These are phyloP conservation scores for Delitschia confertaspora DNA, from an alignment of 495 filamentous ascomycete species.

Conservation along the genomic window DNA sequence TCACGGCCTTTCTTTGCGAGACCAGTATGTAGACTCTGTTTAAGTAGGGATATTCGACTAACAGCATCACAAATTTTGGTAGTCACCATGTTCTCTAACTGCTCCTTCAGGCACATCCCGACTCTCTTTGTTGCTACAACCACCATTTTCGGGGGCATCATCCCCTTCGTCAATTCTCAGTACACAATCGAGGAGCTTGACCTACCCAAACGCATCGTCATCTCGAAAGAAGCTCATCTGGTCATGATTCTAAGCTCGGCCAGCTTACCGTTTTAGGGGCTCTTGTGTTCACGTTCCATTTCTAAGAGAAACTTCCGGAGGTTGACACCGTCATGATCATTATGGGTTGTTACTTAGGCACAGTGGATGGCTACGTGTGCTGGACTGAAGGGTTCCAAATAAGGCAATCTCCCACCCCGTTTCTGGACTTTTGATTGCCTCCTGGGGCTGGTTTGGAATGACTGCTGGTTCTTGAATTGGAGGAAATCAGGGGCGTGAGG, in stretches of 20 bases:
- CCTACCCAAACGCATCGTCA: conserved; percentile 30
- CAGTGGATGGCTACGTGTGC: conserved; percentile 30
- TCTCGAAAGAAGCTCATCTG: conserved; percentile 23
- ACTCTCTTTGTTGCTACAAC: conserved; percentile 28
- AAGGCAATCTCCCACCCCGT: conserved; percentile 33
- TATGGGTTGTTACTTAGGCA: conserved; percentile 27
- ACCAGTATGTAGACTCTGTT: no score
- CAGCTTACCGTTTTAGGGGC: conserved; percentile 31
- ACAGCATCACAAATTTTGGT: no score
- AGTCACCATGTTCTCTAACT: conserved; percentile 26
- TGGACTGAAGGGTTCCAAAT: conserved; percentile 32
- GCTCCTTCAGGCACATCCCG: conserved; percentile 28
- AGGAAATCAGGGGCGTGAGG: not conserved
- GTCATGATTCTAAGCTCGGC: conserved; percentile 29
- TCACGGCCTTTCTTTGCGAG: no score
- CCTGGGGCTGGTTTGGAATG: conserved; percentile 29
- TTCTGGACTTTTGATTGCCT: conserved; percentile 26
- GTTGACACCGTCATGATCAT: conserved; percentile 35
- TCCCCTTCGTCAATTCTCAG: conserved; percentile 29
- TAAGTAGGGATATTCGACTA: no score
- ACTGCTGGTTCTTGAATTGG: conserved; percentile 19
- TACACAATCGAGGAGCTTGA: conserved; percentile 33
- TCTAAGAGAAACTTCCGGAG: conserved; percentile 17
- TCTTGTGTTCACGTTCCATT: conserved; percentile 29
- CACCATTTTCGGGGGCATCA: conserved; percentile 32